Conservation (phyloP, 2,329 filamentous ascomycete species). For the Fusarium sororula region DNA sequence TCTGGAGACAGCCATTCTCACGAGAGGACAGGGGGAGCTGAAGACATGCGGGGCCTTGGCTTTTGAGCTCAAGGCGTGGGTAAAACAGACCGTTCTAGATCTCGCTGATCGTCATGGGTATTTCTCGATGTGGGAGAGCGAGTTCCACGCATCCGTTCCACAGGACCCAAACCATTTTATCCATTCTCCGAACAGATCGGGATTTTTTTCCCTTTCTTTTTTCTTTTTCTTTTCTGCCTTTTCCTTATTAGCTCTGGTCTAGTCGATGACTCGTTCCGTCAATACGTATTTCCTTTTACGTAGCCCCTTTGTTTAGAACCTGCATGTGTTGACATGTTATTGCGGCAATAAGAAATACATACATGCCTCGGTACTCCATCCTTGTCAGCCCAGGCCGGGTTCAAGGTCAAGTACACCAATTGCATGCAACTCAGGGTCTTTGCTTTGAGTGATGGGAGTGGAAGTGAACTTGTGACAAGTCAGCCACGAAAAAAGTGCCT, state of each 20-base stretch:
- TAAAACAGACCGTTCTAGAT: conserved; percentile 41
- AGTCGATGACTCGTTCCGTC: background rate
- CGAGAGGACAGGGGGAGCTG: conserved; percentile 21
- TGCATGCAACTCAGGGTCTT: background rate
- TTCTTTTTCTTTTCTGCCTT: background rate
- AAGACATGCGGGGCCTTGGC: conserved; percentile 10
- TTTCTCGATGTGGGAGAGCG: conserved; percentile 36
- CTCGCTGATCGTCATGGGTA: conserved; percentile 37
- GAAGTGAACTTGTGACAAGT: background rate
- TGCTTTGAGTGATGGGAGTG: background rate
- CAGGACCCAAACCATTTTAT: conserved; percentile 11
- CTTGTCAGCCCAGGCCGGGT: background rate
- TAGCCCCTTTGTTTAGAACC: conserved; percentile 4
- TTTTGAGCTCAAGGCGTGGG: conserved; percentile 12
- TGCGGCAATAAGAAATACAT: background rate
- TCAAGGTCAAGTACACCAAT: background rate
- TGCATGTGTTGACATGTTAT: conserved; percentile 5
- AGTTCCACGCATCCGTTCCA: conserved; percentile 38
- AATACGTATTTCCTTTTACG: background rate
- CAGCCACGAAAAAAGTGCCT: background rate
- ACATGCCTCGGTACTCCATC: conserved; percentile 16
- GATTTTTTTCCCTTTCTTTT: conserved; percentile 13
- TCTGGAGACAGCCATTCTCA: conserved; percentile 19
- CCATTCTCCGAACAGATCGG: conserved; percentile 32
- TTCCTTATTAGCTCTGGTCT: background rate